Evolutionary conservation across 768 basidiomycete genomes (phyloP).

Genomic region (Phanerochaete sordida): DNA sequence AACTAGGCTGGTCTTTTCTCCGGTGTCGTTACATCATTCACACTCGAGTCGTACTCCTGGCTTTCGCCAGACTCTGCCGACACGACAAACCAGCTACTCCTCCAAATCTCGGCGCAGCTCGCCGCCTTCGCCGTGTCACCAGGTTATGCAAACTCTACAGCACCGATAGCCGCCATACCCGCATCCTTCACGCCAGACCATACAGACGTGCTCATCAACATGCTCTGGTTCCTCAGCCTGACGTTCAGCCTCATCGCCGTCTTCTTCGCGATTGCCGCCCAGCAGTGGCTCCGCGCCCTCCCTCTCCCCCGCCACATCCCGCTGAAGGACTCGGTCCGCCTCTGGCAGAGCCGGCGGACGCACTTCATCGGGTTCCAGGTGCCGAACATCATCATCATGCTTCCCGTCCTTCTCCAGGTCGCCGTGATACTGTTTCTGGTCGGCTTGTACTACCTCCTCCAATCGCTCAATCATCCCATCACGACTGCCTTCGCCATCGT

Average conservation of each 20-base stretch:
- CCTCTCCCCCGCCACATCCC: neutral
- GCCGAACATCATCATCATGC: constrained; percentile 4
- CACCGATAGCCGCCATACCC: neutral
- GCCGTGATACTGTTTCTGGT: constrained; percentile 10
- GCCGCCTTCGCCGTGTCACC: constrained; percentile 3
- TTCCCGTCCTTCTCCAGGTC: constrained; percentile 13
- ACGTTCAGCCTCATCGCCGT: constrained; percentile 22
- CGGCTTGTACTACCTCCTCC: constrained; percentile 6
- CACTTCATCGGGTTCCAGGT: constrained; percentile 1
- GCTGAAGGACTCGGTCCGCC: neutral
- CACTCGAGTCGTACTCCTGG: constrained; percentile 8
- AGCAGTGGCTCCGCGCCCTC: constrained; percentile 23
- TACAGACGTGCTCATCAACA: constrained; percentile 17
- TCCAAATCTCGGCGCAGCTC: constrained; percentile 11
- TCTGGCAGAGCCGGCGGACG: constrained; percentile 1
- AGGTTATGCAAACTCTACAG: constrained; percentile 11
- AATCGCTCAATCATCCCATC: neutral
- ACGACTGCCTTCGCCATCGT: neutral
- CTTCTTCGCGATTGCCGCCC: constrained; percentile 23
- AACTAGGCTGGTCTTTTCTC: constrained; percentile 14
- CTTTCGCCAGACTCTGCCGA: neutral
- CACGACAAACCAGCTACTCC: neutral
- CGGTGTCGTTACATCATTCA: constrained; percentile 7
- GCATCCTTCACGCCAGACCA: neutral
- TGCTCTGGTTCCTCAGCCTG: constrained; percentile 23